Conservation (phyloP, 1,139 yeast species). For the Protomyces gravidus region DNA sequence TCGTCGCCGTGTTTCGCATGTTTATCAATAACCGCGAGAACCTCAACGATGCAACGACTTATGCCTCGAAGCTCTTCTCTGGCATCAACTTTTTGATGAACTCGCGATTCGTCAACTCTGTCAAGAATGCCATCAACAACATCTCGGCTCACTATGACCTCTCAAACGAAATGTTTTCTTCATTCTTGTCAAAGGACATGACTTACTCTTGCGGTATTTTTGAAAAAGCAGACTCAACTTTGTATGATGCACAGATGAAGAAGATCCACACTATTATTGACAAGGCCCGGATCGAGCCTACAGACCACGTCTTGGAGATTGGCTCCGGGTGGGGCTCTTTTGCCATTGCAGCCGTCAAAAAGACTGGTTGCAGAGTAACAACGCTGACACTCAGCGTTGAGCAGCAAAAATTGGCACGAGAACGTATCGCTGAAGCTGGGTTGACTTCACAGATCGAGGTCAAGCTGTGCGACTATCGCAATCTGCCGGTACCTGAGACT, state of each 20-base stretch:
- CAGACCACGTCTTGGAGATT: conserved; percentile 27
- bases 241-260: conserved; percentile 22
- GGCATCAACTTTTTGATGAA: conserved; percentile 28
- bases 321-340: conserved; percentile 28
- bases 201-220: conserved; percentile 26
- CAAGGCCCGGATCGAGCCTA: conserved; percentile 9
- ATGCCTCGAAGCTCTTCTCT: conserved; percentile 27
- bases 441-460: conserved; percentile 15
- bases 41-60: conserved; percentile 25
- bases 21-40: conserved; percentile 23
- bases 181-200: conserved; percentile 27
- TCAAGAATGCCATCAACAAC: conserved; percentile 28
- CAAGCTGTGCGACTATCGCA: conserved; percentile 24
- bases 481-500: conserved; percentile 14
- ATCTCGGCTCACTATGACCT: conserved; percentile 27
- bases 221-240: conserved; percentile 11
- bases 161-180: conserved; percentile 24
- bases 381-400: conserved; percentile 21
- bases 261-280: conserved; percentile 22
- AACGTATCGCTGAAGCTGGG: conserved; percentile 19
- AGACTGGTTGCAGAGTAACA: conserved; percentile 23
- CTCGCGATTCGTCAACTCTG: conserved; percentile 23
- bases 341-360: conserved; percentile 26
- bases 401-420: conserved; percentile 22
- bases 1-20: conserved; percentile 27